A percentile compares a stretch with the other conserved stretches of the same genome.
phyloP scores from a whole-genome alignment of 2,329 filamentous ascomycete genomes.

The Pyrenophora tritici-repentis region DNA sequence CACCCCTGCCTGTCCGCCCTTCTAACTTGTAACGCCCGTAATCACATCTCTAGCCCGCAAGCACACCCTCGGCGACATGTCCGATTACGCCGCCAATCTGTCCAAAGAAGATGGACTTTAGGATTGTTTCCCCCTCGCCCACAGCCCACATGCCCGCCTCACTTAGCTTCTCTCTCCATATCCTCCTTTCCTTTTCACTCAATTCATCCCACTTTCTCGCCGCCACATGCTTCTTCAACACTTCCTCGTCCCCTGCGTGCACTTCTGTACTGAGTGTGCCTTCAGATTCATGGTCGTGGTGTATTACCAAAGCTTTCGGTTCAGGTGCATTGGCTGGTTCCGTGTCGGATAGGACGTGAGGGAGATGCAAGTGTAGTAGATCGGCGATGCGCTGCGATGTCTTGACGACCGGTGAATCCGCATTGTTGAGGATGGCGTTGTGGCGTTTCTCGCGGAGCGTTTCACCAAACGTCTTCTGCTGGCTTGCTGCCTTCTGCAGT shows the following conservation, averaged over 20 bases:
- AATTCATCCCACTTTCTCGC: conserved; percentile 75
- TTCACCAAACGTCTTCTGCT: conserved; percentile 38
- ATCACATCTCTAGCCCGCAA: conserved; percentile 16
- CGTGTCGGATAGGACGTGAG: conserved; percentile 15
- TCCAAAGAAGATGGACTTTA: conserved; percentile 78
- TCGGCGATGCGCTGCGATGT: conserved; percentile 41
- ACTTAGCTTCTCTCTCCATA: conserved; percentile 71
- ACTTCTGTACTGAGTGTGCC: conserved; percentile 50
- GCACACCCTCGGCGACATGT: conserved; percentile 42
- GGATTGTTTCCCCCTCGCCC: conserved; percentile 74
- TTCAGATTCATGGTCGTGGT: conserved; percentile 44
- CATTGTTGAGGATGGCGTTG: conserved; percentile 30
- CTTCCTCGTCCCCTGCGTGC: conserved; percentile 38
- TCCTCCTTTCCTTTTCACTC: conserved; percentile 62
- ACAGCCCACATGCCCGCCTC: conserved; percentile 80
- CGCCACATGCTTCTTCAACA: conserved; percentile 47
- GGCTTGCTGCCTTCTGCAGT: conserved; percentile 48
- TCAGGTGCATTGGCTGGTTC: conserved; percentile 5
- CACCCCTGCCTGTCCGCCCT: background rate
- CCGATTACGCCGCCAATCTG: conserved; percentile 66
- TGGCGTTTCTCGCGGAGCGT: conserved; percentile 32
- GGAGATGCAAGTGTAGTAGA: conserved; percentile 36
- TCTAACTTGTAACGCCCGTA: background rate
- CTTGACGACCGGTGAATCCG: conserved; percentile 32
- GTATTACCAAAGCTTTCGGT: conserved; percentile 51